phyloP scores from a whole-genome alignment of 1,284 basidiomycete species.

The Phellopilus nigrolimitatus region DNA sequence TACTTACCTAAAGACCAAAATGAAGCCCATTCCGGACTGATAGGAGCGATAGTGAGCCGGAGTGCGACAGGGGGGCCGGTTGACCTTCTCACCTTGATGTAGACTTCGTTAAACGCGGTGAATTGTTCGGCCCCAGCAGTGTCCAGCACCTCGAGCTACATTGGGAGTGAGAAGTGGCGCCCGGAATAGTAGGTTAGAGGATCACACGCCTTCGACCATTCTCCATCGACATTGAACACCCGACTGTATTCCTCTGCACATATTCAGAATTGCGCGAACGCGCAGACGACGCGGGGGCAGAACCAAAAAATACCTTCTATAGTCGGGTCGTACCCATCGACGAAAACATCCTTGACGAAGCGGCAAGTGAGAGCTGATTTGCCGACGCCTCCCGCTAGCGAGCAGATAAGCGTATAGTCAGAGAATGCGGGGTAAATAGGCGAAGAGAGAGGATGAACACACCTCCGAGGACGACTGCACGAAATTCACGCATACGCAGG shows the following conservation, averaged over 20 bases:
- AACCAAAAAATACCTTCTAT: conserved; percentile 57
- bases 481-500: conserved; percentile 56
- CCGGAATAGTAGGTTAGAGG: conserved; percentile 6
- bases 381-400: conserved; percentile 72
- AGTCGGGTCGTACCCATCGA: conserved; percentile 77
- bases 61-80: background rate
- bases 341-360: conserved; percentile 69
- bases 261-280: too few species aligned
- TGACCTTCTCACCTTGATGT: conserved; percentile 59
- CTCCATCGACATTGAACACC: conserved; percentile 56
- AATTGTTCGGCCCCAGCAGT: conserved; percentile 91
- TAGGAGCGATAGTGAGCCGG: conserved; percentile 1
- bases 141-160: conserved; percentile 79
- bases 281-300: too few species aligned
- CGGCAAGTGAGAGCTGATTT: conserved; percentile 74
- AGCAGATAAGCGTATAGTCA: conserved; percentile 5
- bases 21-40: conserved; percentile 70
- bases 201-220: conserved; percentile 46
- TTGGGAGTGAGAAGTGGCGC: conserved; percentile 21
- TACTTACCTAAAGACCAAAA: conserved; percentile 74
- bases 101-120: conserved; percentile 70
- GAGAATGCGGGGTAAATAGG: background rate
- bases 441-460: conserved; percentile 26
- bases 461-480: conserved; percentile 77
- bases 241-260: conserved; percentile 62